A percentile compares a stretch with the other conserved stretches of the same genome.
These are phyloP conservation scores for Adenanthera pavonina DNA, from an alignment of 306 rosid genomes.

Conservation along the genomic window DNA sequence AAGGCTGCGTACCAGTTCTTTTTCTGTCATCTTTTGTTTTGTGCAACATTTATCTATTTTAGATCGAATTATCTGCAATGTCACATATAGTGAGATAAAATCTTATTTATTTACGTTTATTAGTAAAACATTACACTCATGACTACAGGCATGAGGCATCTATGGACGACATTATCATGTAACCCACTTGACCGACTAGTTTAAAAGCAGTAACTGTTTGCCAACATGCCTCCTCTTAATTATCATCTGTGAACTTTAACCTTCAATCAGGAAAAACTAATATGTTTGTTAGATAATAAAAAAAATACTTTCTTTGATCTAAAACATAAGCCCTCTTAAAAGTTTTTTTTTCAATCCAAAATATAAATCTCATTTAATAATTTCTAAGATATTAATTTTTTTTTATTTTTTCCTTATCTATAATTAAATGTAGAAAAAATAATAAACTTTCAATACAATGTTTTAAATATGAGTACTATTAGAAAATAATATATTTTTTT, in stretches of 20 bases:
- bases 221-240: not conserved
- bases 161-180: not conserved
- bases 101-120: not conserved
- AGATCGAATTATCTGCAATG: not conserved
- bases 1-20: not conserved
- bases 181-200: not conserved
- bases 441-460: too few species aligned
- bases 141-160: not conserved
- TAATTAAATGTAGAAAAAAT: too few species aligned
- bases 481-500: too few species aligned
- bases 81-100: not conserved
- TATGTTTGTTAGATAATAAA: too few species aligned
- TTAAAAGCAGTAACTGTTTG: not conserved
- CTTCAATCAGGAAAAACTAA: too few species aligned
- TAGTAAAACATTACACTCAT: not conserved
- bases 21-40: not conserved
- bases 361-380: too few species aligned
- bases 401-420: too few species aligned
- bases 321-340: too few species aligned
- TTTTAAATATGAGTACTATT: too few species aligned
- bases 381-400: too few species aligned
- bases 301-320: too few species aligned
- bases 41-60: not conserved
- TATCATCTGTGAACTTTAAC: not conserved
- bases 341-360: too few species aligned